Evolutionary conservation across 352 stramenopile genomes (phyloP), one percentile per base, ranked within the genome.

Genomic region (Discostella stelligera): DNA sequence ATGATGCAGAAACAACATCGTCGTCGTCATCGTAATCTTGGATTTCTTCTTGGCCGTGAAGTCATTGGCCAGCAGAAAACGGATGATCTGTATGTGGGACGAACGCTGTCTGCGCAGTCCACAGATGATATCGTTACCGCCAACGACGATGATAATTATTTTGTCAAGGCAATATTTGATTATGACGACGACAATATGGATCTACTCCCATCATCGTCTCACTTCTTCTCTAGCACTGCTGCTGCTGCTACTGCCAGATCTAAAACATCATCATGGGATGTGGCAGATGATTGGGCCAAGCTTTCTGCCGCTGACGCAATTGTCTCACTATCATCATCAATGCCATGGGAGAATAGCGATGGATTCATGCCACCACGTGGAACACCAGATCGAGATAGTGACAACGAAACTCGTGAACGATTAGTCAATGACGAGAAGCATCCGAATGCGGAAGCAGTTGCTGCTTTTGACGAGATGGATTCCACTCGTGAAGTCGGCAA

Each of bases 251-350:
- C 37, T 65, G 20, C 25, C 21, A 5, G n/a, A 27, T 69, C 46
- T 9, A 48, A 39, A 32, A 20, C 21, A 9, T 66, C 66, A 23
- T 66, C 65, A 49, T 79, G 71, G 71, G 62, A 48, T 41, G 46
- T 74, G 16, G 71, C 39, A 16, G 71, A 79, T 27, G 63, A 79
- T 67, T 79, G 71, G 71, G 46, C 55, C 14, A 44, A 52, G 4
- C 63, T 79, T 11, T 68, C 71, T 21, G 23, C 52, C 4, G 54
- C 48, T 3, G 32, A 41, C 32, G 32, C 32, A 41, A 41, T 41
- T 3, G 37, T 14, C 25, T 5, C 53, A 10, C 18, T 16, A 1
- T 44, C 54, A 16, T 39, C 37, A 32, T 11, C 75, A 16, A 58
- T n/a, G 8, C 37, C 61, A 44, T 27, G 61, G 50, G 16, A 50